Evolutionary conservation across 2,329 filamentous ascomycete genomes (phyloP).

Genomic region (Pseudomassariella vexata): DNA sequence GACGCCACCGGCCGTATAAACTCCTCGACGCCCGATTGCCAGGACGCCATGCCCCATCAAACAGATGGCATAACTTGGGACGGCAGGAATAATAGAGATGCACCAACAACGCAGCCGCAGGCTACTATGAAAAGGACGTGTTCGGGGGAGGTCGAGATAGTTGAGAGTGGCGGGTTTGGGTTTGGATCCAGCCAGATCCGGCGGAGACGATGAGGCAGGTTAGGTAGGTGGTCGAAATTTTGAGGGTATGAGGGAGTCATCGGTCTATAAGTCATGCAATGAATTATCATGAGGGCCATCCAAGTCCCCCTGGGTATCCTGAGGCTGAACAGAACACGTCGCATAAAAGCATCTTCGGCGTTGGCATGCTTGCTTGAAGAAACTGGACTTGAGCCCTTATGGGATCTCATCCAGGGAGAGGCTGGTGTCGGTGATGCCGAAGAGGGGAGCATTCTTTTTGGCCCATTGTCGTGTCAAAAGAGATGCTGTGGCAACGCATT

Average conservation of each 20-base stretch:
- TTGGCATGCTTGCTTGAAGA: constrained; percentile 7
- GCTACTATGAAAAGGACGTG: constrained; percentile 10
- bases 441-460: constrained; percentile 64
- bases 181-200: too few species aligned
- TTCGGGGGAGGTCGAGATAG: too few species aligned
- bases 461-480: constrained; percentile 91
- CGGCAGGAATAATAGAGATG: constrained; percentile 13
- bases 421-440: constrained; percentile 46
- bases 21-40: constrained; percentile 12
- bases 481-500: constrained; percentile 59
- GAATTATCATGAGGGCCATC: constrained; percentile 20
- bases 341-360: constrained; percentile 14
- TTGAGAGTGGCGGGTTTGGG: too few species aligned
- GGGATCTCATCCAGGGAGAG: constrained; percentile 44
- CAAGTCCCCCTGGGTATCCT: constrained; percentile 23
- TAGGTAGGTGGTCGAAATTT: constrained; percentile 2
- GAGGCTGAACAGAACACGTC: constrained; percentile 14
- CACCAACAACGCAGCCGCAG: constrained; percentile 14
- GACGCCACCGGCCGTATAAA: constrained; percentile 13
- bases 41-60: constrained; percentile 11
- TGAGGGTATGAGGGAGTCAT: constrained; percentile 12
- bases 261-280: constrained; percentile 18
- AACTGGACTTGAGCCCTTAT: constrained; percentile 8
- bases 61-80: constrained; percentile 8
- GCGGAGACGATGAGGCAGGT: constrained; percentile 8